Conservation (phyloP, 768 basidiomycete species). For the Hirschioporus abietinus region DNA sequence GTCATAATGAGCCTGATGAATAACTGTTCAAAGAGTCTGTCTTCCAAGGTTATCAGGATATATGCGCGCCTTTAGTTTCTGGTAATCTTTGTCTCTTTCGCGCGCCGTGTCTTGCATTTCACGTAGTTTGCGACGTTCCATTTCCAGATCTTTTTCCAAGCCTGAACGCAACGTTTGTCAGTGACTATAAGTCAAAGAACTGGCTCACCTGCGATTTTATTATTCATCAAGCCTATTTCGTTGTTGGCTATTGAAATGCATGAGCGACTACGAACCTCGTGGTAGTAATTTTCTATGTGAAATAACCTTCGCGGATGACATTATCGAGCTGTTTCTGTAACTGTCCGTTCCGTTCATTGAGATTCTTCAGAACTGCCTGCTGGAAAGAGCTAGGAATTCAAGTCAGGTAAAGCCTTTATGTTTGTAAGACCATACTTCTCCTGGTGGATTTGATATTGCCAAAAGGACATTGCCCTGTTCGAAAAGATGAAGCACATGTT, state of each 20-base stretch:
- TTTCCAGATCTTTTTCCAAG: conserved; percentile 72
- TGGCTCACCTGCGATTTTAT: conserved; percentile 57
- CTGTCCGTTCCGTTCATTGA: conserved; percentile 79
- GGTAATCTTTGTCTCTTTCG: conserved; percentile 83
- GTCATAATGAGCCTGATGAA: conserved; percentile 48
- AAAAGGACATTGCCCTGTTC: conserved; percentile 75
- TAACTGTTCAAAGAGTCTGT: conserved; percentile 2
- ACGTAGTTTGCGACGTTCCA: conserved; percentile 68
- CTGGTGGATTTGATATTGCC: conserved; percentile 88
- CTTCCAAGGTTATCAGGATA: conserved; percentile 2
- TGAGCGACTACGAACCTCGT: background rate
- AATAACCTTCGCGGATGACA: conserved; percentile 72
- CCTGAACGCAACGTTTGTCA: conserved; percentile 35
- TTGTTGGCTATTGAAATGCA: conserved; percentile 52
- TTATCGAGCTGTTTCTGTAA: conserved; percentile 82
- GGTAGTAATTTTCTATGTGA: background rate
- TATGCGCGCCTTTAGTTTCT: conserved; percentile 66
- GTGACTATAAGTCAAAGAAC: background rate
- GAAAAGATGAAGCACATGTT: conserved; percentile 1
- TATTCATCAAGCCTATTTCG: conserved; percentile 64
- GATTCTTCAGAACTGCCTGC: conserved; percentile 72
- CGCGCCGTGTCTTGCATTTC: conserved; percentile 70
- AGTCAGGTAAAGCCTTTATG: conserved; percentile 10
- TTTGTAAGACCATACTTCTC: conserved; percentile 49
- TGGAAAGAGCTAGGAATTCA: conserved; percentile 60